Evolutionary conservation across 1,284 basidiomycete genomes (phyloP), one percentile per base, ranked within the genome.

Genomic region (Pseudozyma hubeiensis): DNA sequence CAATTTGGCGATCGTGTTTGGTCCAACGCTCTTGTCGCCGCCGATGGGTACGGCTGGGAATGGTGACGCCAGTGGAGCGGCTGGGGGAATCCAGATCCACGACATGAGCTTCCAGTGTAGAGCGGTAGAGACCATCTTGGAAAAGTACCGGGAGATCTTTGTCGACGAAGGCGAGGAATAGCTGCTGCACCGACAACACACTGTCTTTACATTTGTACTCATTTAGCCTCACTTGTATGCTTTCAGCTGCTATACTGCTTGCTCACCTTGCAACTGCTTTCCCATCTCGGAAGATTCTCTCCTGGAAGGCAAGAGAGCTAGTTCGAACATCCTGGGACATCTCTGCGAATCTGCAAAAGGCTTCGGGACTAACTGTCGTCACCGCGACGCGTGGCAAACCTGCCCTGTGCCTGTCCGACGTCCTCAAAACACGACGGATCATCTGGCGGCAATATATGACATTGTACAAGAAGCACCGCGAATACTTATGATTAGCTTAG

Each of bases 1-100:
- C 73, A 99, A 99, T 85, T 86, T 99, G 35, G 91, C 93, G 7
- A 97, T 99, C 77, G 94, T 99, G 9, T 99, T 99, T 85, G 96
- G 97, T 1, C 96, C 96, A 9, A 98, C 96, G 6, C 86, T 99
- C 35, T 55, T 84, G 14, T 64, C 65, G 24, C 74, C 82, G 7
- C 81, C 81, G 3, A 65, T 72, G 11, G 52, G 45, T 11, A 68
- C 64, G 3, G 58, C 55, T 24, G 66, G 54, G 8, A 59, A 48
- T 5, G 56, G 55, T 1, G 24, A 49, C 24, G 40, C 40, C 11
- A 37, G 17, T 0, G 24, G 43, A 5, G 19, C 17, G 11, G 70
- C 72, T 9, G 68, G 68, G 1, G 69, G 66, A 2, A 63, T 75
- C 6, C 73, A 79, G 40, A 67, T 84, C 16, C 78, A 79, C 45